Percentiles rank a stretch among this genome's conserved stretches.
These are phyloP conservation scores for Penicillium sclerotiorum DNA, from an alignment of 2,329 filamentous ascomycete genomes.

Conservation along the genomic window DNA sequence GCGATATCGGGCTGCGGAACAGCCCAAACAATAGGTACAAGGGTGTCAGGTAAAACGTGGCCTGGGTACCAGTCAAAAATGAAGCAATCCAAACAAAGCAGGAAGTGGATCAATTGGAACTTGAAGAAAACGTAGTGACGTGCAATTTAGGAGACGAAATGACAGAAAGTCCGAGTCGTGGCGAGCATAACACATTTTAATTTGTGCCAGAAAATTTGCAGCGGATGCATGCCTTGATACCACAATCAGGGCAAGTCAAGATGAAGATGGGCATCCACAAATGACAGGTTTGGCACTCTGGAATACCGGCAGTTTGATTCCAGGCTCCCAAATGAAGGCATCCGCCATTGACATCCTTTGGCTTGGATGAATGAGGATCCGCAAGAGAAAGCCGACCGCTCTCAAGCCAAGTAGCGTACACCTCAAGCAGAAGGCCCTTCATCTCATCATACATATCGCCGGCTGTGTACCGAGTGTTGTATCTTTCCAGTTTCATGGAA, in stretches of 20 bases:
- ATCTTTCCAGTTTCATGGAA: constrained; percentile 26
- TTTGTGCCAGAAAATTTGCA: constrained; percentile 29
- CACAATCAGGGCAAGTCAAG: constrained; percentile 33
- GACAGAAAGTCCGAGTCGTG: too few relatives aligned
- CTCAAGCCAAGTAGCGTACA: constrained; percentile 31
- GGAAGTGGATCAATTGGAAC: too few relatives aligned
- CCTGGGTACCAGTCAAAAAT: too few relatives aligned
- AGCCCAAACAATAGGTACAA: too few relatives aligned
- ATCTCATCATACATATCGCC: constrained; percentile 31
- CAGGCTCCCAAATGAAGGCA: constrained; percentile 33
- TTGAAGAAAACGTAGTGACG: too few relatives aligned
- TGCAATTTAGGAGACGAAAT: too few relatives aligned
- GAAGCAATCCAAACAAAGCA: too few relatives aligned
- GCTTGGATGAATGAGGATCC: background rate
- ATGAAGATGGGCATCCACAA: constrained; percentile 33
- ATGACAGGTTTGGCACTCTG: constrained; percentile 30
- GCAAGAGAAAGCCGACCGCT: constrained; percentile 9
- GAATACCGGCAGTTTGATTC: constrained; percentile 24
- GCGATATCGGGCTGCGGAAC: too few relatives aligned
- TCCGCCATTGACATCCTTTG: constrained; percentile 6
- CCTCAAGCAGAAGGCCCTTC: constrained; percentile 31
- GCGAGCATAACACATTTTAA: too few relatives aligned
- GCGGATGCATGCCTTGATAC: constrained; percentile 30
- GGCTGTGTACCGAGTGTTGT: constrained; percentile 23
- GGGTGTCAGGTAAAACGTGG: too few relatives aligned